Conservation (phyloP, 352 stramenopile genomes). For the Phytophthora colocasiae region DNA sequence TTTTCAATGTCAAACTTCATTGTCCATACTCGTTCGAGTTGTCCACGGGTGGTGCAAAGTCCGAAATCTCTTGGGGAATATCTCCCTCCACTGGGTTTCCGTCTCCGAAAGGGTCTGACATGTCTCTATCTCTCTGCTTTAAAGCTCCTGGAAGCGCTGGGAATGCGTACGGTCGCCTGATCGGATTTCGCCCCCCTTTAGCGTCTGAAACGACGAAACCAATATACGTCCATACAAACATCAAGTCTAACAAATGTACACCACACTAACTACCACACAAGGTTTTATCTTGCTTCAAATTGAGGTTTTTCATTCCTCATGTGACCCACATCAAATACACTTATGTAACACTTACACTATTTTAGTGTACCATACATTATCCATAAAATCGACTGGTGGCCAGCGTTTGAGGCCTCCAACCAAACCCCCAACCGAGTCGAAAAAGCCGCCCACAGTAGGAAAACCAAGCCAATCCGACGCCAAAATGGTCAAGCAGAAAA, state of each 20-base stretch:
- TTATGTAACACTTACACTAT: neutral
- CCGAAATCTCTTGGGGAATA: constrained; percentile 50
- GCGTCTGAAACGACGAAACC: constrained; percentile 23
- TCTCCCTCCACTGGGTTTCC: constrained; percentile 36
- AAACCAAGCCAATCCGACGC: constrained; percentile 64
- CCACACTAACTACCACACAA: constrained; percentile 3
- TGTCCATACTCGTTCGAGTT: constrained; percentile 58
- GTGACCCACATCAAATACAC: neutral
- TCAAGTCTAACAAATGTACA: constrained; percentile 14
- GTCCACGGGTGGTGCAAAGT: constrained; percentile 66
- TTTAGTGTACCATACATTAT: constrained; percentile 20
- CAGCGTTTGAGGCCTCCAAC: constrained; percentile 26
- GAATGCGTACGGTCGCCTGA: constrained; percentile 19
- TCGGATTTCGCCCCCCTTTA: constrained; percentile 25
- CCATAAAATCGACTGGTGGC: constrained; percentile 34
- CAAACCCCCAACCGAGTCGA: constrained; percentile 5
- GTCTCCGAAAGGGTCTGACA: constrained; percentile 73
- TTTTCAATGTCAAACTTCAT: no score
- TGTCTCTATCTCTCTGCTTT: constrained; percentile 27
- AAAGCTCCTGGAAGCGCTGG: neutral
- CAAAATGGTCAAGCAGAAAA: constrained; percentile 96
- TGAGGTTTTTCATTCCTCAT: constrained; percentile 28
- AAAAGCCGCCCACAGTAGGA: constrained; percentile 44
- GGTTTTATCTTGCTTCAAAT: constrained; percentile 35
- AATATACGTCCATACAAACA: constrained; percentile 12